Evolutionary conservation across 495 filamentous ascomycete species (phyloP).

Genomic region (Lophium mytilinum): DNA sequence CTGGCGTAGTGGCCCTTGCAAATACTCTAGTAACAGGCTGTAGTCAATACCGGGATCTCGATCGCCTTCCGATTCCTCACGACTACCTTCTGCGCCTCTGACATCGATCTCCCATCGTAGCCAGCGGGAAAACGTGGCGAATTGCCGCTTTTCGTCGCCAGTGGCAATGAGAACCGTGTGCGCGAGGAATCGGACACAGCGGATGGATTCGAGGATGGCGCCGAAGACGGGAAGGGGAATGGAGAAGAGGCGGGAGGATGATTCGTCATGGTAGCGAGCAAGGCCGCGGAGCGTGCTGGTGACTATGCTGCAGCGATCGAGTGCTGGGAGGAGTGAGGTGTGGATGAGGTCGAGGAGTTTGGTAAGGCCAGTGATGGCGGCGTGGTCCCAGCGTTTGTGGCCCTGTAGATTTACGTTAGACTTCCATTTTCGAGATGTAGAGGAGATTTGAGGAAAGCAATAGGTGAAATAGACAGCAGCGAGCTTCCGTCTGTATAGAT

Average conservation of each 20-base stretch:
- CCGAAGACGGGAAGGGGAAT: slow-evolving; percentile 44
- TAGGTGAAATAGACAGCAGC: too few relatives aligned
- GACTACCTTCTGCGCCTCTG: slow-evolving; percentile 40
- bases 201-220: slow-evolving; percentile 31
- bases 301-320: slow-evolving; percentile 77
- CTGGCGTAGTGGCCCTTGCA: slow-evolving; percentile 21
- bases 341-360: slow-evolving; percentile 70
- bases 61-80: slow-evolving; percentile 39
- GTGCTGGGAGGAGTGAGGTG: slow-evolving; percentile 76
- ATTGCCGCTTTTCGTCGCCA: slow-evolving; percentile 71
- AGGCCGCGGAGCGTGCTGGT: slow-evolving; percentile 78
- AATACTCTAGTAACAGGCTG: slow-evolving; percentile 25
- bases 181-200: slow-evolving; percentile 52
- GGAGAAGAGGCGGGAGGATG: slow-evolving; percentile 47
- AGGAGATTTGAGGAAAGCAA: too few relatives aligned
- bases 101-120: slow-evolving; percentile 74
- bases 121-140: slow-evolving; percentile 74
- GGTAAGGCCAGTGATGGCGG: slow-evolving; percentile 65
- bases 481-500: slow-evolving; percentile 22
- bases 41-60: slow-evolving; percentile 30
- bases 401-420: slow-evolving; percentile 44
- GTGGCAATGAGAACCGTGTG: slow-evolving; percentile 64
- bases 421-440: too few relatives aligned
- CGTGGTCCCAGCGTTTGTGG: slow-evolving; percentile 92
- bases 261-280: slow-evolving; percentile 68